Evolutionary conservation across 257 asterid species (phyloP), one percentile per base, ranked within the genome.

Genomic region (Nicotiana knightiana): DNA sequence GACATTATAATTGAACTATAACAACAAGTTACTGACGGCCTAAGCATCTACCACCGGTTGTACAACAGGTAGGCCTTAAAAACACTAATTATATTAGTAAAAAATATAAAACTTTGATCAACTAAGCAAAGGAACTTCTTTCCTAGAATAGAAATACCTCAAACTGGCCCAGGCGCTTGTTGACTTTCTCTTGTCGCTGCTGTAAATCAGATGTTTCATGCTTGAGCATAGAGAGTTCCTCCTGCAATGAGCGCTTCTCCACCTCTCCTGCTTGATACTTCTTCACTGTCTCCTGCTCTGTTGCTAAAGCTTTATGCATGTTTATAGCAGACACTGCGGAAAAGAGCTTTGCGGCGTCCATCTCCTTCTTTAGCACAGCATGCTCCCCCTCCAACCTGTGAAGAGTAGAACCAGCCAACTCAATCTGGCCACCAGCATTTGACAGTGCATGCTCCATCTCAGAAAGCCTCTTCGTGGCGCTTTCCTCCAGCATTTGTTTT

Each of bases 381-480:
- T 91, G 88, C 86, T 92, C 90, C 65, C 70, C 86, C 84, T 90
- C 90, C 70, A 91, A 90, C 84, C 87, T 82, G 18, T 53, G 82
- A 81, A 88, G 53, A 21, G 84, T 48, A 48, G 88, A 54, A 57
- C 84, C 86, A 62, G 91, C 91, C 65, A 85, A 65, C 82, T 88
- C 88, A 33, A 90, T 77, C 87, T 88, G 92, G n/a, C 71, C 83
- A 13, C 83, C 83, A 28, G 93, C 88, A 46, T 89, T 91, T 58
- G 87, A 70, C 85, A 93, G 58, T 2, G 93, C 94, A 55, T 85
- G 4, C 81, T 92, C 97, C 93, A 92, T 90, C 87, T 93, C 98
- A 2, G 89, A 55, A 53, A 90, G 85, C 87, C 95, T 87, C 84
- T 92, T 92, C 81, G 78, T 16, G 51, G 88, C 86, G 79, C 67